phyloP scores from a whole-genome alignment of 2,329 filamentous ascomycete species.

The Colletotrichum trifolii region DNA sequence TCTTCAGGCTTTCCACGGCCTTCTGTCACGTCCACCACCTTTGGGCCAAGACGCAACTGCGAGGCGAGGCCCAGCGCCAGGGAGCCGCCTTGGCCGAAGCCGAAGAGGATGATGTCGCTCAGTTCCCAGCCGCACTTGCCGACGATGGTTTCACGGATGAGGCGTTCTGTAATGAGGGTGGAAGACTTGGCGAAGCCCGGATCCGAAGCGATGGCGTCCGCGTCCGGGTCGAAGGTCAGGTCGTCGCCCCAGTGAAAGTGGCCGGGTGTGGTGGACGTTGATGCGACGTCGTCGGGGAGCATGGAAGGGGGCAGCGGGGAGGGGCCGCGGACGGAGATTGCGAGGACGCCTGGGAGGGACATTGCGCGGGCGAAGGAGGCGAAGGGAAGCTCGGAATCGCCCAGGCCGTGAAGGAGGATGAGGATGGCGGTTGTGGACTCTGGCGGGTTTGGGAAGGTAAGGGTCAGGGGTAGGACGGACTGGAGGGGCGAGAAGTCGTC shows the following conservation, averaged over 20 bases:
- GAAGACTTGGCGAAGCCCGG: slow-evolving; percentile 67
- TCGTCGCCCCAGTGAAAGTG: slow-evolving; percentile 77
- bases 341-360: slow-evolving; percentile 79
- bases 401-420: slow-evolving; percentile 85
- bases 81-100: slow-evolving; percentile 75
- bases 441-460: slow-evolving; percentile 63
- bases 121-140: slow-evolving; percentile 68
- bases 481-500: slow-evolving; percentile 61
- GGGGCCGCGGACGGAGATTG: slow-evolving; percentile 79
- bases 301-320: slow-evolving; percentile 75
- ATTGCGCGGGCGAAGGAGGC: slow-evolving; percentile 75
- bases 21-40: slow-evolving; percentile 49
- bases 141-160: slow-evolving; percentile 65
- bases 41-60: slow-evolving; percentile 49
- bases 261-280: slow-evolving; percentile 15
- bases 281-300: slow-evolving; percentile 53
- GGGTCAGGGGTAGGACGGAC: slow-evolving; percentile 54
- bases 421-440: slow-evolving; percentile 79
- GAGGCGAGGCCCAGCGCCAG: slow-evolving; percentile 68
- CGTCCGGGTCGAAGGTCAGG: slow-evolving; percentile 60
- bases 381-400: slow-evolving; percentile 79
- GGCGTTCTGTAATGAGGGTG: slow-evolving; percentile 57
- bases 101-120: slow-evolving; percentile 71
- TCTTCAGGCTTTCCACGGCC: slow-evolving; percentile 11
- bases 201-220: slow-evolving; percentile 69